Percentiles rank a stretch among this genome's conserved stretches.
Evolutionary conservation across 2,329 filamentous ascomycete species (phyloP).

Genomic region (Helotiales sp.): DNA sequence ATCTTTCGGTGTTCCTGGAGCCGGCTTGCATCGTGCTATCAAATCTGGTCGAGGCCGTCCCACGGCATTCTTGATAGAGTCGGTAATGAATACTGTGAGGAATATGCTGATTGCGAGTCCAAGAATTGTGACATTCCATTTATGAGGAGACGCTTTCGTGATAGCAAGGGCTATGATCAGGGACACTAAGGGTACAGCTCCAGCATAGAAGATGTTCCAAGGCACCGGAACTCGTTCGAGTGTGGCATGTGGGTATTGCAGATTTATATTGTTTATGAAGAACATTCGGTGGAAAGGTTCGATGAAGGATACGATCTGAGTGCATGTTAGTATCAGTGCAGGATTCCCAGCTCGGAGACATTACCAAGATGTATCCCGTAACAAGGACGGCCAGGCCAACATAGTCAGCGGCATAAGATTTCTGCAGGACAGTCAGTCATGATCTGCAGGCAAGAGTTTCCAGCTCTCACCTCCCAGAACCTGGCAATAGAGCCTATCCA

Average conservation of each 20-base stretch:
- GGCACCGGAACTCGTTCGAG: constrained; percentile 80
- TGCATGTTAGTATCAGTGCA: neutral
- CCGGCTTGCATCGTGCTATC: constrained; percentile 81
- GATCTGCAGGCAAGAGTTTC: neutral
- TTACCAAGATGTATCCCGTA: constrained; percentile 62
- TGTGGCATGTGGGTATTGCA: constrained; percentile 84
- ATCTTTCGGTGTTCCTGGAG: constrained; percentile 45
- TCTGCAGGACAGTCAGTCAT: constrained; percentile 44
- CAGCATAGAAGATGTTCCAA: constrained; percentile 65
- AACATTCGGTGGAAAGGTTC: constrained; percentile 96
- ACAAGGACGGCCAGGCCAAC: constrained; percentile 73
- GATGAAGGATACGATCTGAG: constrained; percentile 65
- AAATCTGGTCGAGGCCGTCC: constrained; percentile 78
- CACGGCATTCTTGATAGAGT: constrained; percentile 80
- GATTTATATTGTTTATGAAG: constrained; percentile 77
- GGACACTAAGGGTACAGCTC: constrained; percentile 66
- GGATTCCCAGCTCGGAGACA: constrained; percentile 3
- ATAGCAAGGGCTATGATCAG: constrained; percentile 66
- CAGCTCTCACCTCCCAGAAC: constrained; percentile 33
- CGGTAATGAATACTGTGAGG: constrained; percentile 80
- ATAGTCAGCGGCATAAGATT: constrained; percentile 87
- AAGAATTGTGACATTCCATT: constrained; percentile 82
- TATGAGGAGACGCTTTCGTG: constrained; percentile 66
- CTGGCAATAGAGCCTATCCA: constrained; percentile 35
- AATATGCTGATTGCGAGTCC: constrained; percentile 74